Base-by-base conservation (phyloP, 306 rosid species). In the Potentilla sterilis region DNA sequence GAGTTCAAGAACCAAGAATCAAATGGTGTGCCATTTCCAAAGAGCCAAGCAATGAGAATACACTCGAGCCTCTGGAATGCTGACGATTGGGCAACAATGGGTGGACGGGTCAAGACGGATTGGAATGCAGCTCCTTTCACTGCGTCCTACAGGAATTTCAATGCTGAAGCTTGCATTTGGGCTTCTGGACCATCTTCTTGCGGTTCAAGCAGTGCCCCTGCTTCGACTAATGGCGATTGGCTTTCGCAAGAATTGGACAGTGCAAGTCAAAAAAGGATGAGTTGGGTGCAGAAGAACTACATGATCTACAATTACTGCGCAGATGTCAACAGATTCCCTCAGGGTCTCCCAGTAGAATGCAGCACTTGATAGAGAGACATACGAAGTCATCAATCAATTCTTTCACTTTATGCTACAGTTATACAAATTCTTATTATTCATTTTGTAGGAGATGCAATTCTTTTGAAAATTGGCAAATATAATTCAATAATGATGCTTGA, bases 41-140 rank as follows among this genome's bases (percentile, higher is more conserved):
- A 80, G 80, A 48, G 64, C 1, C 95, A 91, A 15, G 65, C 91
- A 4, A 87, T 91, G 95, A 85, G 88, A 34, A 81, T 91, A 22
- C 78, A 89, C 61, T 86, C 94, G 0, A 91, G 91, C 58, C 73
- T 91, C 0, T 91, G 92, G 97, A 87, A 89, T 79, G 92, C 93
- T 0, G 93, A 92, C 69, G 97, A 92, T 24, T 92, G 93, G 97
- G 97, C 96, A 2, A 92, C 96, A 2, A 88, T 93, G 21, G 92
- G 97, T 0, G 97, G 95, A 0, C 82, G 85, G 0, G 91, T 89
- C 1, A 91, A 91, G 67, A 87, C 97, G 0, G 88, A 91, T 66
- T 91, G 97, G 95, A 51, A 51, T 3, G 32, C 75, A 24, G 94
- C 92, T 14, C 92, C 97, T 1, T 91, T 89, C 79, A 71, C 86